These are phyloP conservation scores for Emmonsiellopsis sp. DNA, from an alignment of 2,329 filamentous ascomycete species.

Conservation along the genomic window DNA sequence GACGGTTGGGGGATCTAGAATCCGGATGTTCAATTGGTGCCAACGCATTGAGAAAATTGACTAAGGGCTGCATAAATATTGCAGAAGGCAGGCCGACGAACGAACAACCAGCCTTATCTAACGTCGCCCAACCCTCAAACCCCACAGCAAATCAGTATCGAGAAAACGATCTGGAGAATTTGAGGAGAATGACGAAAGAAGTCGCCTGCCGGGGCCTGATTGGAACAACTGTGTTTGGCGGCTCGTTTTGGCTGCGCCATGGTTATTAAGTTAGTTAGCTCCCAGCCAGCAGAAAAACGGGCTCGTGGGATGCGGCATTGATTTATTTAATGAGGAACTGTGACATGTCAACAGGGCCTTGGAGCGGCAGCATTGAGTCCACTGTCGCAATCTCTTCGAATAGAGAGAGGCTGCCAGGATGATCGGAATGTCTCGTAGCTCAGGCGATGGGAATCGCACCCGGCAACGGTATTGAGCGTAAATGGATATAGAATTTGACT, in stretches of 20 bases:
- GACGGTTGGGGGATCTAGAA: slow-evolving; percentile 2
- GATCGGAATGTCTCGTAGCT: not conserved
- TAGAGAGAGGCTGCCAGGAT: not conserved
- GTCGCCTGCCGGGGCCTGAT: not conserved
- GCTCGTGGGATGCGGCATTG: not conserved
- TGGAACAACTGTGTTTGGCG: not conserved
- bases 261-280: not conserved
- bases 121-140: slow-evolving; percentile 4
- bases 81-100: not conserved
- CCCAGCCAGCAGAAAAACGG: not conserved
- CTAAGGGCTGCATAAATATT: slow-evolving; percentile 7
- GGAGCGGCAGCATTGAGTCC: not conserved
- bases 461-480: not conserved
- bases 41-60: slow-evolving; percentile 8
- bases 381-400: not conserved
- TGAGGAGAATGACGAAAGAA: not conserved
- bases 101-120: slow-evolving; percentile 5
- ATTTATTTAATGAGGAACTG: not conserved
- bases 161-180: not conserved
- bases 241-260: not conserved
- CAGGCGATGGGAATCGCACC: not conserved
- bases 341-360: not conserved
- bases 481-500: not conserved
- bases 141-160: not conserved
- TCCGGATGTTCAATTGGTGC: slow-evolving; percentile 10